Percentiles rank a stretch among this genome's conserved stretches.
Conservation (phyloP, 257 asterid species). For the Verbena officinalis region DNA sequence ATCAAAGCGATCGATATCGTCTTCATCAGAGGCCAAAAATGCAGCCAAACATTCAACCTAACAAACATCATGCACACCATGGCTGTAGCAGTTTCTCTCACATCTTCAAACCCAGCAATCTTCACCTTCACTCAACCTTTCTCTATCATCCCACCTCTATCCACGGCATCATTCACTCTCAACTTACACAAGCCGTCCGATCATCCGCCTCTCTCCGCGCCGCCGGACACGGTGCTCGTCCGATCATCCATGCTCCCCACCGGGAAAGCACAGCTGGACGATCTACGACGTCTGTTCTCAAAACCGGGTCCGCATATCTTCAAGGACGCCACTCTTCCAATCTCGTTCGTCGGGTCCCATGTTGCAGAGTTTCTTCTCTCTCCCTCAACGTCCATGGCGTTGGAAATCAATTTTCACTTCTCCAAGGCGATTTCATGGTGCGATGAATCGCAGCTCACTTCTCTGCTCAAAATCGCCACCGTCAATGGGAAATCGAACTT, state of each 20-base stretch:
- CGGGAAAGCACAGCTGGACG: slow-evolving; percentile 66
- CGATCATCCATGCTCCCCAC: slow-evolving; percentile 80
- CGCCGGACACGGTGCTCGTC: slow-evolving; percentile 49
- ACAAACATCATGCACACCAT: slow-evolving; percentile 87
- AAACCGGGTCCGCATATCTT: slow-evolving; percentile 67
- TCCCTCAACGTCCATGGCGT: slow-evolving; percentile 26
- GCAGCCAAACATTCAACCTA: slow-evolving; percentile 53
- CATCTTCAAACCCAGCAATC: slow-evolving; percentile 50
- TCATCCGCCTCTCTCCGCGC: slow-evolving; percentile 60
- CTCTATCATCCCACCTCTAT: slow-evolving; percentile 66
- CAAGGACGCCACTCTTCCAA: slow-evolving; percentile 62
- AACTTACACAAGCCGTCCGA: slow-evolving; percentile 33
- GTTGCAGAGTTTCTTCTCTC: slow-evolving; percentile 63
- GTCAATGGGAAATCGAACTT: slow-evolving; percentile 41
- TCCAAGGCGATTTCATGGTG: slow-evolving; percentile 55
- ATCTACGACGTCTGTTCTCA: slow-evolving; percentile 64
- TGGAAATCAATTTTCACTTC: slow-evolving; percentile 42
- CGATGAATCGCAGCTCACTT: slow-evolving; percentile 44
- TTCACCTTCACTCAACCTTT: slow-evolving; percentile 53
- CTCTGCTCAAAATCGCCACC: slow-evolving; percentile 50
- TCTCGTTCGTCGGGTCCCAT: slow-evolving; percentile 56
- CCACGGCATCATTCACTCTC: slow-evolving; percentile 51
- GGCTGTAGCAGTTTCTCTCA: slow-evolving; percentile 74
- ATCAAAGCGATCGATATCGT: slow-evolving; percentile 38
- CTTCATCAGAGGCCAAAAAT: slow-evolving; percentile 53